A percentile compares a stretch with the other conserved stretches of the same genome.
Conservation (phyloP, 306 rosid species). For the Potentilla sterilis region DNA sequence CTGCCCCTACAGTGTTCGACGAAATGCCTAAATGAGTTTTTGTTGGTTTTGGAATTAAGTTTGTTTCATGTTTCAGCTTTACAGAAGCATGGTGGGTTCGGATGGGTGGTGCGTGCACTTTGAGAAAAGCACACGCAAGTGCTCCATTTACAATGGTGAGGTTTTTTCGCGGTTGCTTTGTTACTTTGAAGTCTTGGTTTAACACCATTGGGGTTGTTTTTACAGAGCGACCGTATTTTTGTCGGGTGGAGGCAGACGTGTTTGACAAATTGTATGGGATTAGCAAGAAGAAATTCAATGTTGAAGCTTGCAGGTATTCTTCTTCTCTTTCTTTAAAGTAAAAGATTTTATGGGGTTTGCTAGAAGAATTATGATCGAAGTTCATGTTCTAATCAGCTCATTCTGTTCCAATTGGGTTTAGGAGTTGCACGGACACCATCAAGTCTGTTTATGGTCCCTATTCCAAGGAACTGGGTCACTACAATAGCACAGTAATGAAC, state of each 20-base stretch:
- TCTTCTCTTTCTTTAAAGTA: not conserved
- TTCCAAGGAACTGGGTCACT: slow-evolving; percentile 67
- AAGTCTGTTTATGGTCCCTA: slow-evolving; percentile 67
- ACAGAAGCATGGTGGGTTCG: slow-evolving; percentile 67
- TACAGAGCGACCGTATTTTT: slow-evolving; percentile 88
- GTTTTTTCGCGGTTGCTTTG: not conserved
- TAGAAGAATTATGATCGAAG: not conserved
- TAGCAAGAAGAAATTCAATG: slow-evolving; percentile 59
- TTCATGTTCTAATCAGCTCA: not conserved
- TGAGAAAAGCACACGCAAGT: slow-evolving; percentile 68
- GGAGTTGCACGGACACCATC: slow-evolving; percentile 78
- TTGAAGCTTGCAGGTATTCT: slow-evolving; percentile 86
- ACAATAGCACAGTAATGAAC: slow-evolving; percentile 45
- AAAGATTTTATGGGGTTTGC: not conserved
- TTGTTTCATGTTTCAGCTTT: slow-evolving; percentile 52
- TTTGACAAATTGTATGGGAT: slow-evolving; percentile 63
- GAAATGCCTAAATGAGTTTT: not conserved
- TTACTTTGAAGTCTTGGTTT: too few relatives aligned
- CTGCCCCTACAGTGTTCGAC: not conserved
- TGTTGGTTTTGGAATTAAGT: not conserved
- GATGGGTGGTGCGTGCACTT: slow-evolving; percentile 94
- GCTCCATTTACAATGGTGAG: slow-evolving; percentile 78
- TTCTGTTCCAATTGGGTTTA: slow-evolving; percentile 30
- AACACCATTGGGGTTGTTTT: not conserved
- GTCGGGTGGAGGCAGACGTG: slow-evolving; percentile 73